Evolutionary conservation across 495 filamentous ascomycete genomes (phyloP).

Genomic region (Chaetomium cochliodes): DNA sequence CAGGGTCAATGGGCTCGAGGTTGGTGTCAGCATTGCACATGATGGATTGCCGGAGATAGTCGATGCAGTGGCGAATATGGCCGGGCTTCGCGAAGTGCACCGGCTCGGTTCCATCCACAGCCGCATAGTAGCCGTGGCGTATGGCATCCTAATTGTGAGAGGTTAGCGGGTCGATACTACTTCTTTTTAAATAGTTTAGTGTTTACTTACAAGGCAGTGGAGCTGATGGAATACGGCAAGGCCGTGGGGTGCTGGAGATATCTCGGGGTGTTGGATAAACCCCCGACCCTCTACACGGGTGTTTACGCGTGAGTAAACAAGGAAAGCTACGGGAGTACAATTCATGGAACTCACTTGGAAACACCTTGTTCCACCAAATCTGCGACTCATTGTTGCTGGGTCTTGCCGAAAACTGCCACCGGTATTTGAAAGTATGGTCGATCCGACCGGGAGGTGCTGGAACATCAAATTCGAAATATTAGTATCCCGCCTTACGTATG

Average conservation of each 20-base stretch:
- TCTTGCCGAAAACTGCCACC: neutral
- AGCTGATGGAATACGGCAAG: neutral
- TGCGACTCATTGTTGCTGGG: neutral
- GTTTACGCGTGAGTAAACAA: neutral
- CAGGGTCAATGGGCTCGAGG: neutral
- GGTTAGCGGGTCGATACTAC: neutral
- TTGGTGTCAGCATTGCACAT: neutral
- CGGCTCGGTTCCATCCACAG: neutral
- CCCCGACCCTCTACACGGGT: neutral
- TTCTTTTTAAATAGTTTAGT: neutral
- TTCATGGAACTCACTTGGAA: neutral
- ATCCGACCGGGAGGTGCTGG: neutral
- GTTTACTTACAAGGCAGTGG: neutral
- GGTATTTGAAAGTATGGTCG: neutral
- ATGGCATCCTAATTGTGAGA: neutral
- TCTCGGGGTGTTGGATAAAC: neutral
- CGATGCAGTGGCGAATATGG: neutral
- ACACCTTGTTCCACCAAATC: neutral
- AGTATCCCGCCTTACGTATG: neutral
- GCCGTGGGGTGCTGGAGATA: neutral
- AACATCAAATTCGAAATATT: neutral
- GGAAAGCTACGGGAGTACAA: neutral
- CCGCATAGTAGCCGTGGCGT: neutral
- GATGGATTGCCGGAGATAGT: neutral
- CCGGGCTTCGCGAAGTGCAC: neutral